Evolutionary conservation across 176 grass and related monocot species (phyloP).

Genomic region (Bolboschoenus planiculmis): DNA sequence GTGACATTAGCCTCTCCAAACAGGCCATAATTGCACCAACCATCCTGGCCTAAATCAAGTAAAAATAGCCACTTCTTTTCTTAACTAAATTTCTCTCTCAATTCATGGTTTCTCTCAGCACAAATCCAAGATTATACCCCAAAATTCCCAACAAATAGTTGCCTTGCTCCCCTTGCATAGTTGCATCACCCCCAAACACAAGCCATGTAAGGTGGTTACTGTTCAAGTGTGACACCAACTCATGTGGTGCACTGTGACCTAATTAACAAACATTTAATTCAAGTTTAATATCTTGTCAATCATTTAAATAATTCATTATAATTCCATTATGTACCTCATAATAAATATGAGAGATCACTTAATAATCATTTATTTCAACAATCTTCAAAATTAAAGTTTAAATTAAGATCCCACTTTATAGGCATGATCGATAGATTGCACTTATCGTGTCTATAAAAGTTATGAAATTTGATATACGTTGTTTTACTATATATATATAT

Average conservation of each 20-base stretch:
- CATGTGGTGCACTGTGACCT: neutral
- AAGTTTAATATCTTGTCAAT: no score
- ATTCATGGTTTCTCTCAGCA: constrained; percentile 7
- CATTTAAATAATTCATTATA: no score
- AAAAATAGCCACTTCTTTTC: constrained; percentile 7
- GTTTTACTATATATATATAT: no score
- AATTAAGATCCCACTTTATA: no score
- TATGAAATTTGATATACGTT: no score
- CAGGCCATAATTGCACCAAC: constrained; percentile 1
- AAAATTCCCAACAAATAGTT: constrained; percentile 25
- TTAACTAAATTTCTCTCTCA: neutral
- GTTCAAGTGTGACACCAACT: constrained; percentile 5
- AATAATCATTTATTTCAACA: no score
- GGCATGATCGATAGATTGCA: no score
- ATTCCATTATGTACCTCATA: no score
- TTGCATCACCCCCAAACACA: neutral
- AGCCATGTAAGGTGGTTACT: constrained; percentile 14
- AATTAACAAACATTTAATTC: no score
- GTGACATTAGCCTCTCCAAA: constrained; percentile 5
- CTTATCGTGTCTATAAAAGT: no score
- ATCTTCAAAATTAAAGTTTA: no score
- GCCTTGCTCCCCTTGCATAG: constrained; percentile 26
- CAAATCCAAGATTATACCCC: constrained; percentile 14
- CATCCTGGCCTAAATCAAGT: neutral
- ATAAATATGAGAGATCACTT: no score